phyloP scores from a whole-genome alignment of 2,329 filamentous ascomycete species.

The Chaetothyriales sp. region DNA sequence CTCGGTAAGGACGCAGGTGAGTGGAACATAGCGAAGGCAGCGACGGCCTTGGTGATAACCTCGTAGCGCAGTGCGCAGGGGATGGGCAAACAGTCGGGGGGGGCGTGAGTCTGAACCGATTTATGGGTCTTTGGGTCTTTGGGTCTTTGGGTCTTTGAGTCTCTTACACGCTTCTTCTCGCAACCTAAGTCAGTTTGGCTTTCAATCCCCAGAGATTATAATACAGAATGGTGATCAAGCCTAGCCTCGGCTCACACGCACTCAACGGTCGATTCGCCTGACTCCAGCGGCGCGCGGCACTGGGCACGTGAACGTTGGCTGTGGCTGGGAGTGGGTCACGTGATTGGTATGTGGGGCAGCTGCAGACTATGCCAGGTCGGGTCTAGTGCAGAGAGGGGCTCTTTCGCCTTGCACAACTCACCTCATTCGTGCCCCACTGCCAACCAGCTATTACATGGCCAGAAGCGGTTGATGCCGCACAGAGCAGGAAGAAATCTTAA shows the following conservation, averaged over 20 bases:
- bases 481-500: too few species aligned
- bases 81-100: neutral
- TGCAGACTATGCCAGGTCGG: too few species aligned
- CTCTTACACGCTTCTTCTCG: neutral
- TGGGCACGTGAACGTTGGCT: neutral
- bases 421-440: too few species aligned
- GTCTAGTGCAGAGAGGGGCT: too few species aligned
- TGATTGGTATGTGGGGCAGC: too few species aligned
- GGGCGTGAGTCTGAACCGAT: too few species aligned
- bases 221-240: neutral
- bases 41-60: neutral
- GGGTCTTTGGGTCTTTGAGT: too few species aligned
- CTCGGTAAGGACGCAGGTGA: constrained; percentile 85
- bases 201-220: neutral
- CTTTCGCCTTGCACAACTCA: too few species aligned
- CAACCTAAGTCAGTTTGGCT: neutral
- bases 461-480: too few species aligned
- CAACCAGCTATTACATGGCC: too few species aligned
- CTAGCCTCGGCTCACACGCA: neutral
- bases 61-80: neutral
- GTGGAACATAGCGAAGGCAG: constrained; percentile 66
- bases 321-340: neutral
- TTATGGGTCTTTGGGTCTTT: neutral
- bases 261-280: neutral
- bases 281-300: too few species aligned